Evolutionary conservation across 2,329 filamentous ascomycete genomes (phyloP), one percentile per base, ranked within the genome.

Genomic region (Monosporascus cannonballus): DNA sequence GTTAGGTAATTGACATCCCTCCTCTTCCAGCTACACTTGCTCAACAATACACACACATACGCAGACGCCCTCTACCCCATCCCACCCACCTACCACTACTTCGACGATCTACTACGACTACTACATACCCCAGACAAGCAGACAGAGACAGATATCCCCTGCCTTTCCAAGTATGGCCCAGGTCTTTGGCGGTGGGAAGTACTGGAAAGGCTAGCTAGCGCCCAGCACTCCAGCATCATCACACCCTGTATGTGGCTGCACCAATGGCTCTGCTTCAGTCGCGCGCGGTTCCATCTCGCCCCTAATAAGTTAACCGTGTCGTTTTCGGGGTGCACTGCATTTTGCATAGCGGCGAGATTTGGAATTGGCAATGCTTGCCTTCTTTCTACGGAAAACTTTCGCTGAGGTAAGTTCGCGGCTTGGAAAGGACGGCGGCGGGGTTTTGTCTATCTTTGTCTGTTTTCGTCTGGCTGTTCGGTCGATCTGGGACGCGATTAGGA

Each of bases 211-310:
- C 6, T 45, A n/a, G 14, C 9, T 22, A 45, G 15, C 11, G 24
- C n/a, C 20, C 24, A 4, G 55, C 55, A 57, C 55, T 25, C 55
- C 51, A 55, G 55, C 51, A 53, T 46, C 53, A 9, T 20, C 9
- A 11, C 27, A 30, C 9, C 9, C 27, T 30, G 27, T 30, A 8
- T 17, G 37, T 42, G 53, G 22, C 50, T 55, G 55, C 27, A 30
- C 49, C 17, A 57, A 55, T 57, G 55, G 55, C 55, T 57, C 27
- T 30, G 27, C 55, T 57, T 57, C 51, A 51, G 51, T 47, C 48
- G 51, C 34, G 51, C 53, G 44, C 22, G 47, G 55, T 53, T 53
- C 51, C 53, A 49, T 39, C 47, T 52, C 47, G 48, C 50, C 44
- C 51, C 51, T 53, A 50, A 14, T 53, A 3, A 57, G 53, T 54